A percentile compares a stretch with the other conserved stretches of the same genome.
Evolutionary conservation across 164 flowering plant species (phyloP).

Genomic region (Hamamelis virginiana): DNA sequence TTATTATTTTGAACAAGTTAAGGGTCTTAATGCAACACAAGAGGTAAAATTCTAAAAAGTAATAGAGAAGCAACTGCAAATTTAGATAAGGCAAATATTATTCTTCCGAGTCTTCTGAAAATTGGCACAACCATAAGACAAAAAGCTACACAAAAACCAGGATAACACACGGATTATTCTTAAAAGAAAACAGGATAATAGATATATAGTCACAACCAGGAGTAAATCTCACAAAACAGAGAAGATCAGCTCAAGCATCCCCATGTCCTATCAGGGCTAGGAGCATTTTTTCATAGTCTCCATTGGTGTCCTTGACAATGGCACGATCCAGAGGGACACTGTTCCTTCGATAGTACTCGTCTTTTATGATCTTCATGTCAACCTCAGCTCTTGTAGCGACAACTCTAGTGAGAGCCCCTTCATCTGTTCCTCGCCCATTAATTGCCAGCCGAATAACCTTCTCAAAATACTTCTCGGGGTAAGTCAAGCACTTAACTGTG

Average conservation of each 20-base stretch:
- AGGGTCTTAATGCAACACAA: too few species aligned
- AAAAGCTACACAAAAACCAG: neutral
- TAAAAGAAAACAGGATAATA: neutral
- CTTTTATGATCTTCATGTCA: conserved; percentile 56
- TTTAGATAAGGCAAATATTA: too few species aligned
- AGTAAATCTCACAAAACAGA: neutral
- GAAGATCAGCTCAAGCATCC: conserved; percentile 18
- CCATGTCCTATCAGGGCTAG: conserved; percentile 50
- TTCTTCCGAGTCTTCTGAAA: too few species aligned
- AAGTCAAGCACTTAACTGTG: conserved; percentile 46
- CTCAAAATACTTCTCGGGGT: conserved; percentile 62
- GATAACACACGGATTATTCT: too few species aligned
- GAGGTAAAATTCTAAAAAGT: too few species aligned
- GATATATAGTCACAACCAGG: neutral
- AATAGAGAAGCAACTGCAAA: too few species aligned
- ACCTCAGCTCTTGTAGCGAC: conserved; percentile 62
- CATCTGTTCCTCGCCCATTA: conserved; percentile 58
- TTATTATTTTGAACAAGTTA: too few species aligned
- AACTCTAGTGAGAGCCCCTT: conserved; percentile 65
- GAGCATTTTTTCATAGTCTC: conserved; percentile 61
- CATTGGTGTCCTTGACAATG: conserved; percentile 49
- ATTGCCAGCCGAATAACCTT: conserved; percentile 52
- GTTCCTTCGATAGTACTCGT: conserved; percentile 47
- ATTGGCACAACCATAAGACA: too few species aligned
- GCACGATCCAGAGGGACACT: conserved; percentile 57